These are phyloP conservation scores for Pichia kudriavzevii DNA, from an alignment of 1,139 yeast genomes.

Conservation along the genomic window DNA sequence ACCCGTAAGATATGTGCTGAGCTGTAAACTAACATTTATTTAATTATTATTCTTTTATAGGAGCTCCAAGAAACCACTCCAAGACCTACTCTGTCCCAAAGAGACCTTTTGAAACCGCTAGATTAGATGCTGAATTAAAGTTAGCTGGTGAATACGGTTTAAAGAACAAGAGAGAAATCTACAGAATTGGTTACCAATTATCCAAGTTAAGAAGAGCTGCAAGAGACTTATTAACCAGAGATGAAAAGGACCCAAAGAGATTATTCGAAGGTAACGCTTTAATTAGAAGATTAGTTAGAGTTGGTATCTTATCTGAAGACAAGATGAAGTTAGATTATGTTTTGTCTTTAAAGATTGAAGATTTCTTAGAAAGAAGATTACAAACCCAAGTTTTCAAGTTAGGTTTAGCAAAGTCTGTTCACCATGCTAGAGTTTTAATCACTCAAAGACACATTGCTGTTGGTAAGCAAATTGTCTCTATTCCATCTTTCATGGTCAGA, in stretches of 20 bases:
- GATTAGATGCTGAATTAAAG: constrained; percentile 98
- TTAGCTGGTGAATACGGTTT: constrained; percentile 99
- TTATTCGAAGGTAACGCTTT: constrained; percentile 99
- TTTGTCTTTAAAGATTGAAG: constrained; percentile 95
- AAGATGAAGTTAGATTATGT: constrained; percentile 99
- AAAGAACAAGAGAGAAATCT: constrained; percentile 99
- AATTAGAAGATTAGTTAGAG: constrained; percentile 95
- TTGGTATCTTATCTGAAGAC: constrained; percentile 99
- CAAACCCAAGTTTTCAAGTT: constrained; percentile 99
- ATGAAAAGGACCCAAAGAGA: constrained; percentile 99
- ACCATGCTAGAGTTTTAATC: constrained; percentile 99
- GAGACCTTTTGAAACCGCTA: constrained; percentile 98
- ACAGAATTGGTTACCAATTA: constrained; percentile 98
- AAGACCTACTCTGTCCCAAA: constrained; percentile 99
- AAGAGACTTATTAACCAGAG: constrained; percentile 99
- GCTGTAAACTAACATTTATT: constrained; percentile 10
- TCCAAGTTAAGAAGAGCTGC: constrained; percentile 99
- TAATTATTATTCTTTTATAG: constrained; percentile 29
- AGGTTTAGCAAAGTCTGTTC: constrained; percentile 99
- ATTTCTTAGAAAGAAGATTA: constrained; percentile 99
- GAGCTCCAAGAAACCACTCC: constrained; percentile 98
- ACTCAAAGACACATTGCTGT: constrained; percentile 99
- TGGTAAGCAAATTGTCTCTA: constrained; percentile 98
- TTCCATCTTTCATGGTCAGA: constrained; percentile 99
- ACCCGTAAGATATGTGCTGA: no score